phyloP scores from a whole-genome alignment of 1,139 yeast genomes.

The Taphrina flavorubra region DNA sequence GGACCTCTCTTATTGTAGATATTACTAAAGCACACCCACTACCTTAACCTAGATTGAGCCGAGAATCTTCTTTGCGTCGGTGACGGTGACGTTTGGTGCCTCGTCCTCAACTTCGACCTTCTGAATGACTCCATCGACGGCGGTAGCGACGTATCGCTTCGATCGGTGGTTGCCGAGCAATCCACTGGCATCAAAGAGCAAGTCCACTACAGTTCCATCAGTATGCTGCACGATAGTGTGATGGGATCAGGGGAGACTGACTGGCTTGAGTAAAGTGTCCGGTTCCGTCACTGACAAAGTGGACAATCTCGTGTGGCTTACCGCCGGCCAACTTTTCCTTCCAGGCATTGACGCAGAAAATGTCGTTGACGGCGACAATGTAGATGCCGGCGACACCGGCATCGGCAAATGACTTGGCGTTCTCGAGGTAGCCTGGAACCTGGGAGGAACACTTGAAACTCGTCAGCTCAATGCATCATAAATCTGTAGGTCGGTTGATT shows the following conservation, averaged over 20 bases:
- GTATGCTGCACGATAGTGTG: background rate
- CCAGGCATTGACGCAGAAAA: conserved; percentile 86
- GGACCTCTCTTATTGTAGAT: too few relatives aligned
- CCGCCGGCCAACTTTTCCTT: conserved; percentile 57
- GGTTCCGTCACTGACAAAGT: conserved; percentile 75
- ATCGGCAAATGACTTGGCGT: conserved; percentile 59
- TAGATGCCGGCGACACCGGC: conserved; percentile 68
- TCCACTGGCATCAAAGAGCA: conserved; percentile 71
- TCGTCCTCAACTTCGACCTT: conserved; percentile 79
- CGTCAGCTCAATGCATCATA: background rate
- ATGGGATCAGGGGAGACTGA: background rate
- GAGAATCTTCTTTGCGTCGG: conserved; percentile 56
- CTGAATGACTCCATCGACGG: conserved; percentile 72
- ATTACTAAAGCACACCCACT: too few relatives aligned
- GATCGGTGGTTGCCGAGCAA: conserved; percentile 77
- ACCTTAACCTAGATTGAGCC: conserved; percentile 6
- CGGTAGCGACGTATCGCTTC: conserved; percentile 75
- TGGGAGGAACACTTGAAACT: conserved; percentile 63
- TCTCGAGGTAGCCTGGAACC: conserved; percentile 74
- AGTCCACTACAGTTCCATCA: conserved; percentile 54
- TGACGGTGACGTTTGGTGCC: conserved; percentile 66
- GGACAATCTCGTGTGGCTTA: conserved; percentile 49
- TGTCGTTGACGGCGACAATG: conserved; percentile 81
- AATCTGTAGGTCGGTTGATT: background rate
- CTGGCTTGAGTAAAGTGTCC: conserved; percentile 60